Percentiles rank a stretch among this genome's conserved stretches.
These are phyloP conservation scores for Suillus subaureus DNA, from an alignment of 768 basidiomycete species.

Conservation along the genomic window DNA sequence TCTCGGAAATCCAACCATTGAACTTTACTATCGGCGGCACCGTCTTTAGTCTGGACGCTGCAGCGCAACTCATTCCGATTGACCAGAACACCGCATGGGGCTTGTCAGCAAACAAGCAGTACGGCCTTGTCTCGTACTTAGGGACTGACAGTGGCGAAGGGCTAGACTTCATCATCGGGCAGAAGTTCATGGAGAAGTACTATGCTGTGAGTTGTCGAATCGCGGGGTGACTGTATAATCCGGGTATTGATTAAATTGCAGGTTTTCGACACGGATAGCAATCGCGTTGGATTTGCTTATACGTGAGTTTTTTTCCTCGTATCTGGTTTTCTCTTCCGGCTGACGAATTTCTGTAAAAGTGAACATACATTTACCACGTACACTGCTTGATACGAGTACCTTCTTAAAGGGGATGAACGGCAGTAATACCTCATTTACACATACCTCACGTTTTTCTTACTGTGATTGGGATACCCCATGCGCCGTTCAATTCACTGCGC, in stretches of 20 bases:
- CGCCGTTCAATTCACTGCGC: not conserved
- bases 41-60: constrained; percentile 8
- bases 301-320: constrained; percentile 21
- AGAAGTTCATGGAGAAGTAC: constrained; percentile 13
- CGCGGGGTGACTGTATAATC: too few relatives aligned
- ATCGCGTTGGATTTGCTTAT: constrained; percentile 23
- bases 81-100: constrained; percentile 11
- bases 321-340: not conserved
- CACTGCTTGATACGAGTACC: constrained; percentile 13
- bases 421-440: not conserved
- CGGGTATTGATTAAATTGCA: not conserved
- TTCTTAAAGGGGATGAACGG: not conserved
- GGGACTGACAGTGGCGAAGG: constrained; percentile 10
- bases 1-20: constrained; percentile 6
- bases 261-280: constrained; percentile 25
- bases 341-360: constrained; percentile 13
- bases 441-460: not conserved
- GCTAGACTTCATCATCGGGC: constrained; percentile 7
- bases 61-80: constrained; percentile 8
- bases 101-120: not conserved
- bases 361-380: constrained; percentile 23
- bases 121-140: constrained; percentile 7
- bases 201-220: constrained; percentile 7
- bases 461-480: not conserved
- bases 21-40: constrained; percentile 11